A percentile compares a stretch with the other conserved stretches of the same genome.
Evolutionary conservation across 2,329 filamentous ascomycete genomes (phyloP).

Genomic region (Juglanconis sp.): DNA sequence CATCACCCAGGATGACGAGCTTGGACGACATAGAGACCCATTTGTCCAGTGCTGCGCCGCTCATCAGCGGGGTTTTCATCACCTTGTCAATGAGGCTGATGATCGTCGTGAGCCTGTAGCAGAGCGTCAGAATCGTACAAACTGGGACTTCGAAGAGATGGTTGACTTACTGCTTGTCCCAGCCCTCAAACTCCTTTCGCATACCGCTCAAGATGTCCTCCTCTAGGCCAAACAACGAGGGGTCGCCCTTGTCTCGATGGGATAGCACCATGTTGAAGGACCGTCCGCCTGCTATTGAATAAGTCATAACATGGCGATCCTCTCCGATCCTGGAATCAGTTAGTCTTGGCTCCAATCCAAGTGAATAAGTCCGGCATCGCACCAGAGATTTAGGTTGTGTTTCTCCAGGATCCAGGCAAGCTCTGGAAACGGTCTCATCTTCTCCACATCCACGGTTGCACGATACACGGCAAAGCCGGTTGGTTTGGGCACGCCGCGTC

Average conservation of each 20-base stretch:
- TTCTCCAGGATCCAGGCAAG: constrained; percentile 36
- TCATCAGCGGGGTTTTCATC: constrained; percentile 32
- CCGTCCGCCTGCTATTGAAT: constrained; percentile 38
- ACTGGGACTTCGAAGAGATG: not conserved
- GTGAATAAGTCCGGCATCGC: not conserved
- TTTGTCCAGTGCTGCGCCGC: constrained; percentile 24
- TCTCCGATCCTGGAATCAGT: constrained; percentile 35
- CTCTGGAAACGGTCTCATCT: constrained; percentile 34
- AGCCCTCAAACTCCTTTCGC: constrained; percentile 30
- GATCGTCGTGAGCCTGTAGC: constrained; percentile 30
- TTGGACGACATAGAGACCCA: constrained; percentile 28
- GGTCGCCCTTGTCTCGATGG: constrained; percentile 35
- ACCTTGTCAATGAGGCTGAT: constrained; percentile 32
- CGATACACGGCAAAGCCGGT: constrained; percentile 41
- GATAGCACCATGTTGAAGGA: constrained; percentile 46
- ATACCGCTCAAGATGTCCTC: constrained; percentile 29
- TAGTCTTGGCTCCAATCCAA: not conserved
- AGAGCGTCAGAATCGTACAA: not conserved
- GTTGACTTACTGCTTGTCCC: constrained; percentile 29
- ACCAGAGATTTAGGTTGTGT: constrained; percentile 38
- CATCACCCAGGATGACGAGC: constrained; percentile 38
- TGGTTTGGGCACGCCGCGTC: constrained; percentile 15
- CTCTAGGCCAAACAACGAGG: constrained; percentile 26
- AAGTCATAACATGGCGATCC: constrained; percentile 43
- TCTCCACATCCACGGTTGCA: constrained; percentile 35